phyloP scores from a whole-genome alignment of 2,329 filamentous ascomycete genomes.

The Xylariaceae sp. region DNA sequence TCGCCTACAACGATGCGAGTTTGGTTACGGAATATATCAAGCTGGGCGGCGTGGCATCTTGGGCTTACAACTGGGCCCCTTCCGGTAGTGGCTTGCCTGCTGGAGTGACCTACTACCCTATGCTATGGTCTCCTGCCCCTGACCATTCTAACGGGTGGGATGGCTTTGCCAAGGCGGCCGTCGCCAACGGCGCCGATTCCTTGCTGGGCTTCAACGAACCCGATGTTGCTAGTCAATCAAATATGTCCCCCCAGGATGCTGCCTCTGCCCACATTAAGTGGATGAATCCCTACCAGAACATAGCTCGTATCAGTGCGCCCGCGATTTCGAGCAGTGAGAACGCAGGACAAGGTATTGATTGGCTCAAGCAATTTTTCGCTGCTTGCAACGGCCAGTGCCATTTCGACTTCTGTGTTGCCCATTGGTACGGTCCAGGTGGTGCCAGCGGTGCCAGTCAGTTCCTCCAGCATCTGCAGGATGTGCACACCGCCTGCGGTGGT shows the following conservation, averaged over 20 bases:
- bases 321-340: constrained; percentile 57
- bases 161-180: constrained; percentile 46
- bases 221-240: constrained; percentile 57
- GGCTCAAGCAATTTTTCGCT: constrained; percentile 50
- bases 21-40: constrained; percentile 27
- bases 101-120: constrained; percentile 59
- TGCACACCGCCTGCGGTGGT: constrained; percentile 42
- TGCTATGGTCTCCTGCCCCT: constrained; percentile 54
- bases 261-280: constrained; percentile 50
- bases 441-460: constrained; percentile 45
- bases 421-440: constrained; percentile 57
- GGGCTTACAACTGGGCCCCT: constrained; percentile 36
- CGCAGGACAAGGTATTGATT: constrained; percentile 50
- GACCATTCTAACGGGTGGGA: constrained; percentile 49
- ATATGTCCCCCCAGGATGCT: constrained; percentile 50
- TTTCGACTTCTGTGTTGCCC: constrained; percentile 58
- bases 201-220: constrained; percentile 71
- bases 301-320: constrained; percentile 54
- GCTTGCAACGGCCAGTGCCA: constrained; percentile 50
- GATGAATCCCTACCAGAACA: constrained; percentile 53
- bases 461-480: constrained; percentile 49
- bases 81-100: constrained; percentile 34
- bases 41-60: constrained; percentile 27
- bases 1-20: constrained; percentile 33
- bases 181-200: constrained; percentile 50